Base-by-base conservation (phyloP, 768 basidiomycete species). In the Dentipellis sp. region DNA sequence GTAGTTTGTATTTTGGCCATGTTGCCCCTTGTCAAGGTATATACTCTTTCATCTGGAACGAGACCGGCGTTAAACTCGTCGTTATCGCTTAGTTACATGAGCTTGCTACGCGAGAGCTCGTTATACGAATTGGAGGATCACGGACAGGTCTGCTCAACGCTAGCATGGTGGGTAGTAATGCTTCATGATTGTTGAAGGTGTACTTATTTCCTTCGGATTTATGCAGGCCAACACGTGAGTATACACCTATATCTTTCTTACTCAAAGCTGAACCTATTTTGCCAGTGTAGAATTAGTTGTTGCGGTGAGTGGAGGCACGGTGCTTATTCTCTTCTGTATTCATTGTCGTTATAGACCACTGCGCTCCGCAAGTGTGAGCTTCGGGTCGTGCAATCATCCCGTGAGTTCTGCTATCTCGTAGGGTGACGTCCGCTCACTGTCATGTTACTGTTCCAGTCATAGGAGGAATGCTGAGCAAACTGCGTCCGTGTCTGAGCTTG, bases 341-440 rank as follows among this genome's bases (percentile, higher is more conserved):
- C 29, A 29, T 29, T 29, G 29, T 29, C 6, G 29, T 6, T 29
- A 6, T 55, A 90, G 86, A 82, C 92, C 52, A 88, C 86, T 48
- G 91, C 91, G 0, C 72, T 94, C 55, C 71, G 76, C n/a, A 86
- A 90, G 66, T 93, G 91, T 64, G 85, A 94, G 67, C 71, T 94
- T 8, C 74, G 76, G 19, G 78, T 94, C 23, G 90, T 94, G 2
- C 91, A 94, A 66, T 84, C 89, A 0, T 82, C 88, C 10, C 73
- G 89, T 90, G 63, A 58, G 84, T 69, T 11, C 10, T 14, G 7
- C 53, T 40, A 22, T 19, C 46, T 35, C 12, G 14, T n/a, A 36
- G 37, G 45, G 19, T n/a, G 7, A 47, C 14, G 0, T 39, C 40
- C 38, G 53, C 29, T 7, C n/a, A 42, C 50, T 61, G 10, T 63